Percentiles rank a stretch among this genome's conserved stretches.
phyloP scores from a whole-genome alignment of 1,284 basidiomycete genomes.

The Puccinia horiana region DNA sequence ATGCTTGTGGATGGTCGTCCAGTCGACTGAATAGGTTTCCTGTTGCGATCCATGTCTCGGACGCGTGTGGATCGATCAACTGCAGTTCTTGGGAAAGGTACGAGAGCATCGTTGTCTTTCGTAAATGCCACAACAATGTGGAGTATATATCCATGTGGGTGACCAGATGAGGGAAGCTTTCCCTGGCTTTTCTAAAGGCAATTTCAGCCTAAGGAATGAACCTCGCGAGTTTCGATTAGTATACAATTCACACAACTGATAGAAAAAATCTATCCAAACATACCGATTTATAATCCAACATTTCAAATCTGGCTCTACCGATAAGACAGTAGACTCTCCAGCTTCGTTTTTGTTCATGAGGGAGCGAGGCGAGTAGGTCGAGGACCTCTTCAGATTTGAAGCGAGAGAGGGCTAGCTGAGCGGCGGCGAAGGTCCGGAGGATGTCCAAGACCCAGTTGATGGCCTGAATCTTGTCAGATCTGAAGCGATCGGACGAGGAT shows the following conservation, averaged over 20 bases:
- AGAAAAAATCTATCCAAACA: background rate
- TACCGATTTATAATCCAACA: constrained; percentile 79
- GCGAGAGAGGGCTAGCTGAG: constrained; percentile 70
- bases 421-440: constrained; percentile 75
- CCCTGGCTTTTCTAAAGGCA: constrained; percentile 76
- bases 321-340: constrained; percentile 73
- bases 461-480: constrained; percentile 67
- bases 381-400: constrained; percentile 76
- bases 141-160: constrained; percentile 92
- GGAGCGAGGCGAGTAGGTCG: constrained; percentile 72
- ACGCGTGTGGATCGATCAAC: constrained; percentile 72
- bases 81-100: constrained; percentile 86
- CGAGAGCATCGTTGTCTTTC: constrained; percentile 75
- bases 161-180: constrained; percentile 78
- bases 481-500: constrained; percentile 8
- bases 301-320: constrained; percentile 81
- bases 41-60: constrained; percentile 85
- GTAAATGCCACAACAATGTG: constrained; percentile 87
- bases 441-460: constrained; percentile 80
- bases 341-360: constrained; percentile 70
- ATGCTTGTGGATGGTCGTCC: constrained; percentile 83
- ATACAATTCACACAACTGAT: background rate
- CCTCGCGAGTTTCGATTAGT: background rate
- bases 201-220: constrained; percentile 70
- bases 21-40: constrained; percentile 89